Percentiles rank a stretch among this genome's conserved stretches.
These are phyloP conservation scores for Puccinia horiana DNA, from an alignment of 1,284 basidiomycete genomes.

Conservation along the genomic window DNA sequence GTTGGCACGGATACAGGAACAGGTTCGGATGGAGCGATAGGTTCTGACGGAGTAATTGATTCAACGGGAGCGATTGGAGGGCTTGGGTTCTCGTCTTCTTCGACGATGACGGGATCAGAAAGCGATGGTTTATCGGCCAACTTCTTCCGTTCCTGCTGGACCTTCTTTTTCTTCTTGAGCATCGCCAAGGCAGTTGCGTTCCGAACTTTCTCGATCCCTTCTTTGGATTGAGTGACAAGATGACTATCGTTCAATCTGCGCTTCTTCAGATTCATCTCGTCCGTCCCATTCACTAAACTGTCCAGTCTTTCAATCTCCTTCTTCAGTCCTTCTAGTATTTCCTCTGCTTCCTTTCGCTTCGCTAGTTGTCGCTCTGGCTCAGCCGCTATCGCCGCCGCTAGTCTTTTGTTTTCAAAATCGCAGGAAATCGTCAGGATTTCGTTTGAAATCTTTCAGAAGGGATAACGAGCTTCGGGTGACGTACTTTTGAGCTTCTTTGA, in stretches of 20 bases:
- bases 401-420: conserved; percentile 61
- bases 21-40: not conserved
- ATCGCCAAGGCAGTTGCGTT: conserved; percentile 75
- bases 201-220: conserved; percentile 88
- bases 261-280: conserved; percentile 68
- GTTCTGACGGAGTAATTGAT: not conserved
- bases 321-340: conserved; percentile 61
- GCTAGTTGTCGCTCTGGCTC: conserved; percentile 52
- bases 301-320: conserved; percentile 57
- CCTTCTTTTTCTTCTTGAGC: conserved; percentile 39
- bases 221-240: conserved; percentile 85
- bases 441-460: not conserved
- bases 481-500: conserved; percentile 92
- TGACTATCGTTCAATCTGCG: conserved; percentile 87
- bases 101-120: not conserved
- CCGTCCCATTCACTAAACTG: conserved; percentile 52
- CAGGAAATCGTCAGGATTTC: not conserved
- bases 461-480: not conserved
- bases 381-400: conserved; percentile 62
- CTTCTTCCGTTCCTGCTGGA: conserved; percentile 10
- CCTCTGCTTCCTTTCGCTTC: conserved; percentile 50
- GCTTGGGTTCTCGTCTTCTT: not conserved
- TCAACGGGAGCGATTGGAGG: not conserved
- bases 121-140: not conserved
- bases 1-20: too few relatives aligned